Base-by-base conservation (phyloP, 2,329 filamentous ascomycete species). In the Tolypocladium album region DNA sequence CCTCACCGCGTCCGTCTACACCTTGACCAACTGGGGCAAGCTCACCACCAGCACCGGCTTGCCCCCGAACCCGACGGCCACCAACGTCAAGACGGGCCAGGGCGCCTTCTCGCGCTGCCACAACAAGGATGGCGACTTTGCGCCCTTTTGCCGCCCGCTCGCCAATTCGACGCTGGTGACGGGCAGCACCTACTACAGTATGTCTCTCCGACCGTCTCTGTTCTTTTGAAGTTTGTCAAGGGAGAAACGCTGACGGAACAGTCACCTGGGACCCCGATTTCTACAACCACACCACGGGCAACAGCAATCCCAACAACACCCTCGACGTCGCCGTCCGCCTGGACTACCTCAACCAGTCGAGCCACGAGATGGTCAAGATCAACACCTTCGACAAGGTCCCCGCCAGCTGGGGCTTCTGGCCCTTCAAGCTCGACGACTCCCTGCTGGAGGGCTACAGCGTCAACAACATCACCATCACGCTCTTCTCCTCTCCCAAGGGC, bases 231-330 rank as follows among this genome's bases (percentile, higher is more conserved):
- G 4, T 43, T 43, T 15, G 13, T 50, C 2, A 9, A 31, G 45
- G 31, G 24, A 13, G 22, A 17, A 15, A 13, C 24, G 24, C 45
- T 50, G 24, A 50, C 45, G 13, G 36, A 4, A 9, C 55, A 84
- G 82, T 85, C 59, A 83, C 80, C 36, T 85, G 82, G 82, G 81
- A 85, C 64, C 73, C 81, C 31, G 71, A 75, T 57, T 80, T 74
- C 70, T 83, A 82, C 72, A 73, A 74, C 65, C 67, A 71, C 56
- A 70, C 73, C 59, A 75, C 76, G 4, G 22, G 22, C 11, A 24
- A 11, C 65, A 24, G 11, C 65, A 72, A 72, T 55, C 63, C 61
- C 62, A 74, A 73, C 64, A 58, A 65, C 36, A 70, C 71, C 39
- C 62, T 67, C 59, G 68, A 70, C 34, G 65, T 75, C 58, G 64